Conservation (phyloP, 2,329 filamentous ascomycete species). For the Zopfia rhizophila region DNA sequence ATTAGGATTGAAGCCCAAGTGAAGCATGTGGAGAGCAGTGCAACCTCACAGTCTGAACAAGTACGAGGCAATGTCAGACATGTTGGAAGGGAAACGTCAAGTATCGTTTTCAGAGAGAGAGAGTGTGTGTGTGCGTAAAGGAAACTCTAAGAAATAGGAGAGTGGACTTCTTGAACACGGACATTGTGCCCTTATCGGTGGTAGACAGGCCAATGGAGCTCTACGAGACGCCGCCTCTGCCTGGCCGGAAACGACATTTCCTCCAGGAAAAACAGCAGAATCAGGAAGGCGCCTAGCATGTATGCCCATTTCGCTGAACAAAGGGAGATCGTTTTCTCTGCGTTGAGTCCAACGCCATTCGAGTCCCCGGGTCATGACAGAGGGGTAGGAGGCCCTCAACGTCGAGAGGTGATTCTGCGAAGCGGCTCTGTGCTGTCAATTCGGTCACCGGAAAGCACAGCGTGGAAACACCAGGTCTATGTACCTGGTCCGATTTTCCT, state of each 20-base stretch:
- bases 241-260: not conserved
- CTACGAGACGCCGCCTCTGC: constrained; percentile 35
- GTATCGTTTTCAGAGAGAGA: constrained; percentile 33
- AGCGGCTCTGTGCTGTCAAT: constrained; percentile 48
- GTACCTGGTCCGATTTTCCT: constrained; percentile 55
- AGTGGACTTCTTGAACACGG: constrained; percentile 33
- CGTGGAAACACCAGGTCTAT: constrained; percentile 50
- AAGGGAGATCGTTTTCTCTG: constrained; percentile 19
- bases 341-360: constrained; percentile 27
- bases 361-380: constrained; percentile 1
- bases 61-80: constrained; percentile 11
- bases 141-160: constrained; percentile 33
- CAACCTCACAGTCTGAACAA: constrained; percentile 3
- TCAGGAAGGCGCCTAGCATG: not conserved
- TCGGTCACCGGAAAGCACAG: constrained; percentile 43
- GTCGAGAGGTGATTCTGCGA: constrained; percentile 25
- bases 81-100: constrained; percentile 2
- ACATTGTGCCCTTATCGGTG: constrained; percentile 38
- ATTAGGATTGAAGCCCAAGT: constrained; percentile 21
- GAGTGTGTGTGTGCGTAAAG: constrained; percentile 37
- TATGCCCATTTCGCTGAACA: constrained; percentile 11
- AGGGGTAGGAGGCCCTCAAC: constrained; percentile 15
- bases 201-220: constrained; percentile 41
- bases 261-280: constrained; percentile 1
- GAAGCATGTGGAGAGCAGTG: constrained; percentile 21